These are phyloP conservation scores for Paramecium tetraurelia DNA, from an alignment of 73 alveolate species.

Conservation along the genomic window DNA sequence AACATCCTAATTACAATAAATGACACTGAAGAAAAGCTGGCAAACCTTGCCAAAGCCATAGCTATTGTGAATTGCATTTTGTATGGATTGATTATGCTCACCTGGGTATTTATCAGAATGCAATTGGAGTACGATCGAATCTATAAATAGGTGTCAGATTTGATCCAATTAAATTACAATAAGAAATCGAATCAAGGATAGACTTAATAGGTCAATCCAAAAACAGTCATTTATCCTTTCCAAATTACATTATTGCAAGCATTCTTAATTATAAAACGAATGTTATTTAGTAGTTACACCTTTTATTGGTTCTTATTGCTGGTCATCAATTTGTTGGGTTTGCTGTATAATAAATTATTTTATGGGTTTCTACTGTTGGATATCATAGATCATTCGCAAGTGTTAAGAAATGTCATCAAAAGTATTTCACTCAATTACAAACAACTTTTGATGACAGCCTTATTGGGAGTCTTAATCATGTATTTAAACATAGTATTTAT, in stretches of 20 bases:
- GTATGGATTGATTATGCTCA: background rate
- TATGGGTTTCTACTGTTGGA: constrained; percentile 51
- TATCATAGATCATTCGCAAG: constrained; percentile 55
- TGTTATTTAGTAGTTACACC: constrained; percentile 35
- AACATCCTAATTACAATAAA: background rate
- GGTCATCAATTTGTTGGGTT: constrained; percentile 9
- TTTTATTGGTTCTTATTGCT: constrained; percentile 38
- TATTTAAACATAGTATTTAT: background rate
- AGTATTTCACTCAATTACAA: constrained; percentile 48
- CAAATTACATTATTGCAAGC: background rate
- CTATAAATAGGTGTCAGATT: constrained; percentile 21
- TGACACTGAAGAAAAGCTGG: background rate
- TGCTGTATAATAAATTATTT: constrained; percentile 25
- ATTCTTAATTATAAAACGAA: constrained; percentile 3
- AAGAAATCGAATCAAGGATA: background rate
- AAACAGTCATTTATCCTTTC: background rate
- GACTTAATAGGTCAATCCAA: background rate
- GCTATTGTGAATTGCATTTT: background rate
- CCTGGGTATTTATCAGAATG: constrained; percentile 29
- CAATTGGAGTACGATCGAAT: constrained; percentile 16
- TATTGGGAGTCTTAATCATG: constrained; percentile 58
- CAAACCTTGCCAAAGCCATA: background rate
- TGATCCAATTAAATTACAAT: background rate
- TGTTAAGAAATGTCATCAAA: constrained; percentile 59
- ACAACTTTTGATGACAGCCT: constrained; percentile 53